Base-by-base conservation (phyloP, 176 grass and related monocot genomes). In the Carex myosuroides region DNA sequence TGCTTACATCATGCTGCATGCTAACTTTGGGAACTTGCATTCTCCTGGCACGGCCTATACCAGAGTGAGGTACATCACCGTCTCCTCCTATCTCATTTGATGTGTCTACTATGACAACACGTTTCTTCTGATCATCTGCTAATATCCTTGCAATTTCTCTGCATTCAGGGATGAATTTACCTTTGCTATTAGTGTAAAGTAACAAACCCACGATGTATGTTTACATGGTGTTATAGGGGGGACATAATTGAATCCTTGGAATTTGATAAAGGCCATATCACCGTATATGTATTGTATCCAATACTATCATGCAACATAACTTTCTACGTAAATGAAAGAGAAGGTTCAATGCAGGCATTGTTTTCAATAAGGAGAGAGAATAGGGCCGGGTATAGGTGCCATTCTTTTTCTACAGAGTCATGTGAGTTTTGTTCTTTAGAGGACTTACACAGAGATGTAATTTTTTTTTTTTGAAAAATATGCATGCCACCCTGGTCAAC, bases 1-100 rank as follows among this genome's bases (percentile, higher is more conserved):
- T 18, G 81, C 92, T 86, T 89, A 98, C 95, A 26, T 90, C 88
- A 76, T 98, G 95, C 70, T 98, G 95, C 89, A 98, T 93, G 83
- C 85, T 95, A 92, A 98, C 95, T 88, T 87, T 98, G 37, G 95
- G 92, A 84, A 98, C 95, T 93, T 98, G 95, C 95, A 98, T 98
- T 90, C 95, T 98, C 54, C 95, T 95, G 64, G 95, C 88, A 75
- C 85, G 89, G 22, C 95, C 95, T 79, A 98, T 95, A 75, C 95
- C 95, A 14, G 89, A 93, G 33, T 98, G 95, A 87, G 95, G 95
- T 75, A 98, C 91, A 60, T 98, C 92, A 54, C 95, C 95, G 81
- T 98, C 95, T 48, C 95, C 92, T 90, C 95, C 92, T 85, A 98
- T 98, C 87, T 95, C 95, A 74, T 98, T 98, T 44, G 95, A 98